Conservation (phyloP, 192 early-diverging fungal genomes). For the Spizellomyces punctatus region DNA sequence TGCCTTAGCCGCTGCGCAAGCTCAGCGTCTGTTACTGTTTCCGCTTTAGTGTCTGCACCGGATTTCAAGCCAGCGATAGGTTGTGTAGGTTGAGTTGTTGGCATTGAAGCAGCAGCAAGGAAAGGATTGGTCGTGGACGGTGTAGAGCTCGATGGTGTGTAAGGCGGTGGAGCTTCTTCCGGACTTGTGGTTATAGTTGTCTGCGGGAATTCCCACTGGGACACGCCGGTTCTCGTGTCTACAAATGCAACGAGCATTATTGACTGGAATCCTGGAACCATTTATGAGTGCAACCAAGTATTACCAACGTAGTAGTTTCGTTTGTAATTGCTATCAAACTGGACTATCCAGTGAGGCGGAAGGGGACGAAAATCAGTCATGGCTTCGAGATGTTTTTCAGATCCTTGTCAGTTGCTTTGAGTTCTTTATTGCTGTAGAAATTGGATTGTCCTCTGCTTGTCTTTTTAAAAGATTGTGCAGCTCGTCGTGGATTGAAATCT, state of each 20-base stretch:
- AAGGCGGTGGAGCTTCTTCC: background rate
- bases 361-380: background rate
- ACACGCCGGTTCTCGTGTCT: background rate
- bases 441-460: too few species aligned
- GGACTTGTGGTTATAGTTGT: background rate
- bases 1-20: too few species aligned
- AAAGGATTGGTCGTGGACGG: background rate
- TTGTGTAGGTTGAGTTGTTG: background rate
- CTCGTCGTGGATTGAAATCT: too few species aligned
- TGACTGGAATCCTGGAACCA: background rate
- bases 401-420: too few species aligned
- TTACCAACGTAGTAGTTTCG: conserved; percentile 41
- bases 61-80: background rate
- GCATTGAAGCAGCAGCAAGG: background rate
- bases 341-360: conserved; percentile 43
- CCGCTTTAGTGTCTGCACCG: background rate
- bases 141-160: background rate
- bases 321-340: conserved; percentile 26
- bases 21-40: background rate
- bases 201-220: background rate
- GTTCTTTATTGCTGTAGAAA: too few species aligned
- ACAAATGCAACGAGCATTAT: background rate
- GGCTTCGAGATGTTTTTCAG: too few species aligned
- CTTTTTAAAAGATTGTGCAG: too few species aligned
- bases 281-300: background rate